Base-by-base conservation (phyloP, 2,329 filamentous ascomycete genomes). In the Venturia aucupariae region DNA sequence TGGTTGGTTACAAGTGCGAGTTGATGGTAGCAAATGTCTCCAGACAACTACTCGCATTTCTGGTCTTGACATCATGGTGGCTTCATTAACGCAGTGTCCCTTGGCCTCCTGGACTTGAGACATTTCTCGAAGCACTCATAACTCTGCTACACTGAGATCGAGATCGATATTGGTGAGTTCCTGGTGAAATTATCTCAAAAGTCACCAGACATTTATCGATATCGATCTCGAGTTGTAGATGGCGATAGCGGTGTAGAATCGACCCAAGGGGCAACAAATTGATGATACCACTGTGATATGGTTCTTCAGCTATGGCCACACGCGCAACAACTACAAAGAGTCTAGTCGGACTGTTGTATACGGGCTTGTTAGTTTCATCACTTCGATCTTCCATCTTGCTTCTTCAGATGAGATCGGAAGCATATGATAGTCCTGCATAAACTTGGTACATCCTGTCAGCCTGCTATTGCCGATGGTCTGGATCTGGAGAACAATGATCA, bases 11-110 rank as follows among this genome's bases (percentile, higher is more conserved):
- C 55, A 60, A 60, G 55, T 32, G 32, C 19, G 2, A 22, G 7
- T 6, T 19, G 27, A 59, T 32, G 2, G 2, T 17, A 32, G 54
- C 54, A 59, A 59, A n/a, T 59, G 6, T 38, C 54, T 32, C 22
- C 54, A 17, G 13, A 19, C 30, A 61, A 13, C 72, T 8, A 67
- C 44, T 24, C 8, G 19, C 5, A 48, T 24, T 67, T 19, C 64
- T 66, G 41, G 30, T 11, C 46, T 32, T 30, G 30, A 19, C 35
- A 38, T 7, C 11, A 38, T 11, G 11, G 2, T 38, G 35, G 35
- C 35, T 38, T 38, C 35, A 38, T 38, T 38, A 11, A 38, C 11
- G 1, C 7, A 38, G 35, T 38, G 5, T 7, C 35, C 35, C 11
- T 11, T 38, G 11, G 35, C 35, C 35, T 38, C 35, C 35, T 38